Base-by-base conservation (phyloP, 2,329 filamentous ascomycete species). In the Colletotrichum phormii region DNA sequence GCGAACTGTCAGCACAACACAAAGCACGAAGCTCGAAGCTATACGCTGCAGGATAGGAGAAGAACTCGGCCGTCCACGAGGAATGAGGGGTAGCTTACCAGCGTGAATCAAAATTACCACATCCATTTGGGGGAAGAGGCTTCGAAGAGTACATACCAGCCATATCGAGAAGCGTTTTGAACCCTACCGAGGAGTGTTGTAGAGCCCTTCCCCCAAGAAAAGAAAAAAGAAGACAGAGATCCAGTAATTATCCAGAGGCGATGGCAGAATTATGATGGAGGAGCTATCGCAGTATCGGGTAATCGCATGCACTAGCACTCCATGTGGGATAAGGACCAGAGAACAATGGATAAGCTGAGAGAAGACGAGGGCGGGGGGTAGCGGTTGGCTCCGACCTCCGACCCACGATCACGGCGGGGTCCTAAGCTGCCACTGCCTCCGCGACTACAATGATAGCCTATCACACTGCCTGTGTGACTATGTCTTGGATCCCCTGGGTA, bases 61-160 rank as follows among this genome's bases (percentile, higher is more conserved):
- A 53, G 64, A 31, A 37, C 33, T 46, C 26, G 42, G 33, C 37
- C 12, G 22, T 22, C 5, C 15, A 15, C 33, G n/a, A 29, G 35
- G 42, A 22, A 57, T 54, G 35, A 46, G 24, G 6, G 33, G 53
- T 35, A 35, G 69, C 72, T 72, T 75, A 75, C 74, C 68, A 75
- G 72, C 57, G 67, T 68, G 46, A 58, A 69, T 65, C 54, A 26
- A 26, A 15, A 37, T 29, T 29, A 29, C n/a, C 22, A 37, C 18
- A 24, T 54, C 46, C 8, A 8, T n/a, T 61, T 37, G 31, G 66
- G 60, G 59, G 72, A 53, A 54, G 60, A 71, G 31, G 35, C 63
- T 33, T 66, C 65, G 55, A 57, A 60, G n/a, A 15, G 60, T 59
- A 75, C 74, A 60, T 75, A 75, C 74, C 74, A 75, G 73, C 73